A percentile compares a stretch with the other conserved stretches of the same genome.
These are phyloP conservation scores for Penicillium aurantiogriseum DNA, from an alignment of 2,329 filamentous ascomycete species.

Conservation along the genomic window DNA sequence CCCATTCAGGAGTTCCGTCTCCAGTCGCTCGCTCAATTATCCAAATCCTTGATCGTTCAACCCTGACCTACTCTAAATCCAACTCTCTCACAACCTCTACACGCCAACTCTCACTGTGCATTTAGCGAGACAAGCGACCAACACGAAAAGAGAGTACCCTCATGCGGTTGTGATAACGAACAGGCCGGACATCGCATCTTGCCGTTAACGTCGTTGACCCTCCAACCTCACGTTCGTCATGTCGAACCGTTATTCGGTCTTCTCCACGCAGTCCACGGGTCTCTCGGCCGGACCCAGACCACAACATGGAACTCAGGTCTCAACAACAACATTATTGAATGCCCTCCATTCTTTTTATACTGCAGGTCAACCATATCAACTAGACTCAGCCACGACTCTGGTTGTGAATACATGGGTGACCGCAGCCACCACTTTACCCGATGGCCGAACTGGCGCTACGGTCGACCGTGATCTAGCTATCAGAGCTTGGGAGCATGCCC, in stretches of 20 bases:
- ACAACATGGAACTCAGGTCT: conserved; percentile 75
- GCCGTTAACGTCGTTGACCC: background rate
- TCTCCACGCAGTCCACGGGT: conserved; percentile 59
- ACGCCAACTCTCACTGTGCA: background rate
- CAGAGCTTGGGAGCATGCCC: conserved; percentile 93
- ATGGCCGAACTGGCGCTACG: conserved; percentile 70
- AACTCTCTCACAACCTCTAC: background rate
- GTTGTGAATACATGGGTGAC: conserved; percentile 96
- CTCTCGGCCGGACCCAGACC: conserved; percentile 53
- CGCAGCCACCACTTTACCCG: conserved; percentile 66
- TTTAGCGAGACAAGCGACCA: background rate
- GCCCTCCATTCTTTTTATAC: conserved; percentile 86
- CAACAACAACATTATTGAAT: conserved; percentile 90
- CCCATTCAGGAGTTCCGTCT: conserved; percentile 7
- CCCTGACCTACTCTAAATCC: background rate
- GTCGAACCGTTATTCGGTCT: conserved; percentile 62
- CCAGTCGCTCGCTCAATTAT: conserved; percentile 10
- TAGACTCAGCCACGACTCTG: conserved; percentile 86
- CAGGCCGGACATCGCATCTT: conserved; percentile 9
- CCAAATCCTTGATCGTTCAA: background rate
- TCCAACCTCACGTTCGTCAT: conserved; percentile 41
- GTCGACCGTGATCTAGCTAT: conserved; percentile 75
- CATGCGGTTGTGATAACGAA: conserved; percentile 9
- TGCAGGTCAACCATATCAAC: conserved; percentile 73
- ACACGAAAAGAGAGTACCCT: background rate